These are phyloP conservation scores for Abrus pulchellus DNA, from an alignment of 306 rosid genomes.

Conservation along the genomic window DNA sequence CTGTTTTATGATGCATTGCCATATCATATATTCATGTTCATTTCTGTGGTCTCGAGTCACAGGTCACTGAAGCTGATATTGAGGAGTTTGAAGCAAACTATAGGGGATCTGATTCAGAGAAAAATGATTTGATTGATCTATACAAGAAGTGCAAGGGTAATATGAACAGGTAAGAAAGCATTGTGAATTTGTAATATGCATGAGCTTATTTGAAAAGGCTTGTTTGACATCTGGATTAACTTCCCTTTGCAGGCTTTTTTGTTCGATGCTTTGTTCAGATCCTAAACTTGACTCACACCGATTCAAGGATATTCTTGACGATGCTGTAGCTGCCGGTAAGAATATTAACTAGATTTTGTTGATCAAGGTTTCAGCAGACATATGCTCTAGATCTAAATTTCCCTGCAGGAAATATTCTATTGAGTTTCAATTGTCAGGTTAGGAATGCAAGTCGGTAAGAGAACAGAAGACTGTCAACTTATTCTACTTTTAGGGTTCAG, in stretches of 20 bases:
- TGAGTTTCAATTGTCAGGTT: constrained; percentile 23
- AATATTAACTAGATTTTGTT: constrained; percentile 38
- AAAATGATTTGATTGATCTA: constrained; percentile 76
- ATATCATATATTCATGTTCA: not conserved
- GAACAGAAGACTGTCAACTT: not conserved
- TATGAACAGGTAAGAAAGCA: constrained; percentile 71
- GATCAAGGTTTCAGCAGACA: not conserved
- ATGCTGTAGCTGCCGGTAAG: constrained; percentile 78
- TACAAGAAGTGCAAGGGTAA: constrained; percentile 80
- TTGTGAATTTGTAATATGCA: constrained; percentile 20
- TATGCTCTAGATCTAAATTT: constrained; percentile 24
- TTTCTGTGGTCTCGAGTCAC: constrained; percentile 11
- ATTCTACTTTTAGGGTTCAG: not conserved
- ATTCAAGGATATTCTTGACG: constrained; percentile 82
- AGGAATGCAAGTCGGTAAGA: constrained; percentile 4
- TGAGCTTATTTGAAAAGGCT: constrained; percentile 31
- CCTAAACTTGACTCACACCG: constrained; percentile 85
- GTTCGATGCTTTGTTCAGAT: constrained; percentile 98
- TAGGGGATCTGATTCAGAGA: constrained; percentile 86
- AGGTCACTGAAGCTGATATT: constrained; percentile 91
- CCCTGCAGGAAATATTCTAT: not conserved
- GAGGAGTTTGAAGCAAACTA: constrained; percentile 91
- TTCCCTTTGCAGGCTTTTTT: constrained; percentile 73
- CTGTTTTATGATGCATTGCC: constrained; percentile 18
- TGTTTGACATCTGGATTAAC: constrained; percentile 37